Evolutionary conservation across 371 early-diverging fungal genomes (phyloP).

Genomic region (Circinella minor): DNA sequence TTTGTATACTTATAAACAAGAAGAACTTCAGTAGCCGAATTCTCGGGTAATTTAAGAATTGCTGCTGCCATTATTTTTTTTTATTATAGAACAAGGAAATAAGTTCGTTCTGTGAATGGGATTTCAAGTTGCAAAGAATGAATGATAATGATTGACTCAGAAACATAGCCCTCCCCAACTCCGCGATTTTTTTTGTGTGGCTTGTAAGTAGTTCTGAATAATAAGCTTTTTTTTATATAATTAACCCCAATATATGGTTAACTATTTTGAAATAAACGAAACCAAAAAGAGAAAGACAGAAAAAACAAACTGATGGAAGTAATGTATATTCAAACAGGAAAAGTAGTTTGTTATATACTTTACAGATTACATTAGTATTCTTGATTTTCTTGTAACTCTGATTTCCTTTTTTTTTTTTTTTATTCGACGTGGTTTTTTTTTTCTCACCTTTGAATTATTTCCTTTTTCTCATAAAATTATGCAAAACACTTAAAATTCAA

Average conservation of each 20-base stretch:
- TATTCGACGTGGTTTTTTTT: too few species aligned
- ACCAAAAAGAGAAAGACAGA: neutral
- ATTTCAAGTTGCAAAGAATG: neutral
- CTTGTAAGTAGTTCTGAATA: neutral
- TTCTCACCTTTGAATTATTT: too few species aligned
- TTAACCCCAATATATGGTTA: too few species aligned
- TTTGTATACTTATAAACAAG: constrained; percentile 40
- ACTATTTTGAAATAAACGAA: neutral
- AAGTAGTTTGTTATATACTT: too few species aligned
- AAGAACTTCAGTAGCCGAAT: constrained; percentile 36
- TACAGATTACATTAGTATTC: too few species aligned
- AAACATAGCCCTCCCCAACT: neutral
- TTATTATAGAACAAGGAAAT: neutral
- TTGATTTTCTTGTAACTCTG: too few species aligned
- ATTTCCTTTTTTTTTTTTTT: too few species aligned
- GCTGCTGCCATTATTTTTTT: constrained; percentile 18
- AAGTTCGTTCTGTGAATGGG: neutral
- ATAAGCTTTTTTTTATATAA: too few species aligned
- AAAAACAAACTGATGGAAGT: neutral
- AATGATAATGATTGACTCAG: neutral
- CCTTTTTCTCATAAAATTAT: too few species aligned
- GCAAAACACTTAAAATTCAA: too few species aligned
- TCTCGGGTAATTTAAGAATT: constrained; percentile 42
- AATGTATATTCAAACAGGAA: neutral
- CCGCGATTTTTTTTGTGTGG: neutral